These are phyloP conservation scores for Fusarium kyushuense DNA, from an alignment of 2,329 filamentous ascomycete genomes.

Conservation along the genomic window DNA sequence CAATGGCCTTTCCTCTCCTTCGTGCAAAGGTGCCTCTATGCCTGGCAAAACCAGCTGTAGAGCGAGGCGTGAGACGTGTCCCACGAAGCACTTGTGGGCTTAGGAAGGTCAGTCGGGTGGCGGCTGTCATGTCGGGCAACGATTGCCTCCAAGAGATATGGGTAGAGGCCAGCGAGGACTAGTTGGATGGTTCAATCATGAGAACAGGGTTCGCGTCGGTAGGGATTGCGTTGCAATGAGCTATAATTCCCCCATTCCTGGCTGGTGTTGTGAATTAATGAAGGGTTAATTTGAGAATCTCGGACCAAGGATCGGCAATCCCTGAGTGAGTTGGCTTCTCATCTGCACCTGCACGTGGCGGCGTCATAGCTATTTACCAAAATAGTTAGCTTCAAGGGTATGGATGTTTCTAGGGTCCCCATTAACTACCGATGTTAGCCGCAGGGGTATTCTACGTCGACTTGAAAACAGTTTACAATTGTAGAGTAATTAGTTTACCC, in stretches of 20 bases:
- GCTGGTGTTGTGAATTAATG: not conserved
- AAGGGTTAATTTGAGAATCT: constrained; percentile 10
- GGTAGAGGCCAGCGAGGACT: no score
- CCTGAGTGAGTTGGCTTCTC: constrained; percentile 37
- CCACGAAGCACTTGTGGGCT: constrained; percentile 75
- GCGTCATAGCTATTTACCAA: constrained; percentile 40
- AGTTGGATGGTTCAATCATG: constrained; percentile 35
- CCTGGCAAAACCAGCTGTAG: constrained; percentile 55
- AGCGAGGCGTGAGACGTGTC: constrained; percentile 51
- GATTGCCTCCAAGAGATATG: constrained; percentile 3
- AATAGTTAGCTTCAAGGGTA: constrained; percentile 9
- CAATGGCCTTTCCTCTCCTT: constrained; percentile 71
- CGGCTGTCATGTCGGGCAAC: constrained; percentile 68
- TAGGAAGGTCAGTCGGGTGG: constrained; percentile 73
- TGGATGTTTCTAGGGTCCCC: not conserved
- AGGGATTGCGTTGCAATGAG: not conserved
- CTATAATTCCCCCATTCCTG: not conserved
- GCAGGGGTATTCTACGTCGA: no score
- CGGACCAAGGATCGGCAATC: constrained; percentile 42
- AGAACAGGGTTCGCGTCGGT: constrained; percentile 2
- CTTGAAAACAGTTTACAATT: no score
- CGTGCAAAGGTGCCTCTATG: constrained; percentile 62
- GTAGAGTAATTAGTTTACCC: no score
- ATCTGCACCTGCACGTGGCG: constrained; percentile 25
- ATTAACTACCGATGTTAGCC: constrained; percentile 41